These are phyloP conservation scores for Cryptococcus sp. DNA, from an alignment of 1,284 basidiomycete genomes.

Conservation along the genomic window DNA sequence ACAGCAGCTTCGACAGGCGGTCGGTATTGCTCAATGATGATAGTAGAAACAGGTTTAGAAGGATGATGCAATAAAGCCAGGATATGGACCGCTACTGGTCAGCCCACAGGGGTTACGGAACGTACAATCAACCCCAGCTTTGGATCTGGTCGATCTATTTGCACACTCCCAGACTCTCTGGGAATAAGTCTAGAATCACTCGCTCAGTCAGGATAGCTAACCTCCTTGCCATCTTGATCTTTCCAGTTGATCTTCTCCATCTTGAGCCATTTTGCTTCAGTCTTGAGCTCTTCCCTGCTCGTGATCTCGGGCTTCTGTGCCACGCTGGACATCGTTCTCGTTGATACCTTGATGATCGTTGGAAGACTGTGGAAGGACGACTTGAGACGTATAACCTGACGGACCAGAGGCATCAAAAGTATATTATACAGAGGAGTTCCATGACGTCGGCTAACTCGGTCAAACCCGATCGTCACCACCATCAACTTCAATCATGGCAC, in stretches of 20 bases:
- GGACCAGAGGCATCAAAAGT: too few relatives aligned
- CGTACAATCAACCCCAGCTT: slow-evolving; percentile 73
- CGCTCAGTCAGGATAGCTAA: slow-evolving; percentile 33
- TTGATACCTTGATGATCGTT: background rate
- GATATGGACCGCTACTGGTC: slow-evolving; percentile 67
- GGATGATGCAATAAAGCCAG: slow-evolving; percentile 71
- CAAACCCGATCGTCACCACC: too few relatives aligned
- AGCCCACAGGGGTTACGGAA: background rate
- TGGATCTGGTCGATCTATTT: slow-evolving; percentile 67
- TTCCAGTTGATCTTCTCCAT: slow-evolving; percentile 58
- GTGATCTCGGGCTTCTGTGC: slow-evolving; percentile 34
- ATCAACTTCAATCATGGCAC: too few relatives aligned
- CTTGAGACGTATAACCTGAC: too few relatives aligned
- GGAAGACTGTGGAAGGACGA: too few relatives aligned
- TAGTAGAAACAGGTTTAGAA: slow-evolving; percentile 57
- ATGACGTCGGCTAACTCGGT: too few relatives aligned
- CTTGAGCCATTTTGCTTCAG: slow-evolving; percentile 43
- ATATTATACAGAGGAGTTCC: too few relatives aligned
- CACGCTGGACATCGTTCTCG: background rate
- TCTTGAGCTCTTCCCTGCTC: slow-evolving; percentile 28
- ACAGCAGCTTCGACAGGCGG: slow-evolving; percentile 70
- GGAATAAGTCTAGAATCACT: slow-evolving; percentile 6
- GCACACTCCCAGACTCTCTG: slow-evolving; percentile 83
- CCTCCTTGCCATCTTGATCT: slow-evolving; percentile 69
- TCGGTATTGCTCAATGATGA: slow-evolving; percentile 83